These are phyloP conservation scores for Hydnomerulius pinastri DNA, from an alignment of 768 basidiomycete species.

Conservation along the genomic window DNA sequence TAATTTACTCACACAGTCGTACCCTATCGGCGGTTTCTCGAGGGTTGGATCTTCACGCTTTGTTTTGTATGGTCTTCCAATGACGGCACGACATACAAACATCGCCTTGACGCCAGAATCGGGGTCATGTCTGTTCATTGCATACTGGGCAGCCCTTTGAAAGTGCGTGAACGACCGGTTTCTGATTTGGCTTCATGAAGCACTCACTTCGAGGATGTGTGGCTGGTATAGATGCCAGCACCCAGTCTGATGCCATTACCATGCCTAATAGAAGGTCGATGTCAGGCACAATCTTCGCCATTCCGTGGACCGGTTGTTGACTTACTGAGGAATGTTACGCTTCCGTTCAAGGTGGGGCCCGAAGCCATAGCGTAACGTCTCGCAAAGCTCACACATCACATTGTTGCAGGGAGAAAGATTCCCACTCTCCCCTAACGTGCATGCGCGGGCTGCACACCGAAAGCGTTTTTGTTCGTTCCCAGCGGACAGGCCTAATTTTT, in stretches of 20 bases:
- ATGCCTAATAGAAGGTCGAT: too few species aligned
- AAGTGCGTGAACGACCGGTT: too few species aligned
- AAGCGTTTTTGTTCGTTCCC: slow-evolving; percentile 29
- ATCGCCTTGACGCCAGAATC: slow-evolving; percentile 16
- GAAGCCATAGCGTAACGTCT: slow-evolving; percentile 24
- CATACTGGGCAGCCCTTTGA: slow-evolving; percentile 23
- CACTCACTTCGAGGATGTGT: slow-evolving; percentile 24
- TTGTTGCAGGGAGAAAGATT: slow-evolving; percentile 17
- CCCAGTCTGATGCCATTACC: slow-evolving; percentile 22
- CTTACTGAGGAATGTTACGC: slow-evolving; percentile 11
- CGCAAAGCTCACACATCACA: slow-evolving; percentile 17
- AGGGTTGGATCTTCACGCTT: slow-evolving; percentile 11
- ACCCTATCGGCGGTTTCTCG: slow-evolving; percentile 15
- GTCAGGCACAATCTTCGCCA: neutral
- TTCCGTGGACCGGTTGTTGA: too few species aligned
- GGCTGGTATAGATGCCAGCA: slow-evolving; percentile 26
- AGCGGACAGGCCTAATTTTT: neutral
- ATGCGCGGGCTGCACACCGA: slow-evolving; percentile 22
- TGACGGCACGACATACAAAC: slow-evolving; percentile 25
- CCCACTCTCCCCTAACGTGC: slow-evolving; percentile 21
- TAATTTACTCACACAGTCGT: slow-evolving; percentile 21
- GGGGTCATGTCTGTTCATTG: slow-evolving; percentile 8
- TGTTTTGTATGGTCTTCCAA: slow-evolving; percentile 13
- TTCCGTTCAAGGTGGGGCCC: slow-evolving; percentile 22
- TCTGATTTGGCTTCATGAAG: too few species aligned